Base-by-base conservation (phyloP, 73 alveolate genomes). In the Paramecium sexaurelia region DNA sequence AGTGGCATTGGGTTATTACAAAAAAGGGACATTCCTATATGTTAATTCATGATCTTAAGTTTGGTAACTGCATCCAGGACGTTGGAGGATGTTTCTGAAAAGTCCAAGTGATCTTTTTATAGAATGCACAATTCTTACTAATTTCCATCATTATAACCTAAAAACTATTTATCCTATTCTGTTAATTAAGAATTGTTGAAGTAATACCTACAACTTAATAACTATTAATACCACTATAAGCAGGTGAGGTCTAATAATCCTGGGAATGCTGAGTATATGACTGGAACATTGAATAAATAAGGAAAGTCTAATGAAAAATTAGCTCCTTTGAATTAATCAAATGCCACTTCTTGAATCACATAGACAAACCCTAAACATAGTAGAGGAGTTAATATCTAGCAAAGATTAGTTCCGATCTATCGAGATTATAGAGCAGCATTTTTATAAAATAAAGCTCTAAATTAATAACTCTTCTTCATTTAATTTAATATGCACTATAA, bases 81-180 rank as follows among this genome's bases (percentile, higher is more conserved):
- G 8, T 32, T 61, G 33, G 26, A 61, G 83, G 37, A 61, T 61
- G 26, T 61, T 17, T 61, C 43, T 10, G 24, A 61, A 61, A 4
- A 61, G 9, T 61, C 83, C 83, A 61, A 29, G 1, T 3, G 83
- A 61, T 61, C 83, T 61, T 0, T 17, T n/a, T 51, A 6, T n/a
- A 22, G 26, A 26, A 61, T 61, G 43, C 26, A 61, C 33, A 61
- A 61, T 61, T 5, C 33, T 29, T 61, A 61, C 83, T 61, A 32
- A 61, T 39, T 56, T 91, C 94, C 92, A 75, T 87, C 85, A 95
- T 95, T 94, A 92, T 93, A 85, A 68, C 95, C 92, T 91, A 85
- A 89, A 93, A 93, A 85, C 66, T 92, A 55, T 71, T 82, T 83
- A 71, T 95, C 93, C 85, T 55, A 6, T 66, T 47, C 33, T 85